These are phyloP conservation scores for Globisporangium heterothallicum DNA, from an alignment of 352 stramenopile genomes.

Conservation along the genomic window DNA sequence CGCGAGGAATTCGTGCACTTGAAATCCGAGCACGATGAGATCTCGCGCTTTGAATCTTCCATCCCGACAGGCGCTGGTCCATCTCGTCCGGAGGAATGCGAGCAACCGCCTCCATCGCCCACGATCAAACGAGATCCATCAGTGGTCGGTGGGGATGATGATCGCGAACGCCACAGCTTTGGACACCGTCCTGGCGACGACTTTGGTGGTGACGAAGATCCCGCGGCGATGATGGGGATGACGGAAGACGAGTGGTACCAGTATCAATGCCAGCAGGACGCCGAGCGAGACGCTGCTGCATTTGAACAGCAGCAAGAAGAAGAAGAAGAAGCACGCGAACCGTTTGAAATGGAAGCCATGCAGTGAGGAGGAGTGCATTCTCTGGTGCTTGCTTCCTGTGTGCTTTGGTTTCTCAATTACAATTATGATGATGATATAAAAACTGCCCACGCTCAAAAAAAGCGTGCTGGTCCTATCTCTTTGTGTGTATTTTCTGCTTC, in stretches of 20 bases:
- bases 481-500: neutral
- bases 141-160: slow-evolving; percentile 5
- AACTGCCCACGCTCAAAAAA: neutral
- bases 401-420: slow-evolving; percentile 1
- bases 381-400: neutral
- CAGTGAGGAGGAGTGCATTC: slow-evolving; percentile 6
- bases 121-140: slow-evolving; percentile 74
- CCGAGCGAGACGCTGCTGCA: slow-evolving; percentile 11
- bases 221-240: slow-evolving; percentile 5
- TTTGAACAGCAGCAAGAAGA: slow-evolving; percentile 3
- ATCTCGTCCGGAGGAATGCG: slow-evolving; percentile 51
- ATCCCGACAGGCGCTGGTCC: slow-evolving; percentile 28
- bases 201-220: slow-evolving; percentile 3
- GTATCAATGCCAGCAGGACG: slow-evolving; percentile 4
- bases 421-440: neutral
- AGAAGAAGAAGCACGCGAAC: too few relatives aligned
- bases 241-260: slow-evolving; percentile 3
- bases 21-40: slow-evolving; percentile 78
- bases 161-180: slow-evolving; percentile 2
- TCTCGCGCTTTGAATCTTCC: slow-evolving; percentile 78
- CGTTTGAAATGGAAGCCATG: slow-evolving; percentile 15
- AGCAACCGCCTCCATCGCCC: slow-evolving; percentile 68
- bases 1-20: slow-evolving; percentile 81
- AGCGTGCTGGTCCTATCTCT: neutral
- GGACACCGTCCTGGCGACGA: neutral